Conservation (phyloP, 2,329 filamentous ascomycete species). For the Sporothrix protearum region DNA sequence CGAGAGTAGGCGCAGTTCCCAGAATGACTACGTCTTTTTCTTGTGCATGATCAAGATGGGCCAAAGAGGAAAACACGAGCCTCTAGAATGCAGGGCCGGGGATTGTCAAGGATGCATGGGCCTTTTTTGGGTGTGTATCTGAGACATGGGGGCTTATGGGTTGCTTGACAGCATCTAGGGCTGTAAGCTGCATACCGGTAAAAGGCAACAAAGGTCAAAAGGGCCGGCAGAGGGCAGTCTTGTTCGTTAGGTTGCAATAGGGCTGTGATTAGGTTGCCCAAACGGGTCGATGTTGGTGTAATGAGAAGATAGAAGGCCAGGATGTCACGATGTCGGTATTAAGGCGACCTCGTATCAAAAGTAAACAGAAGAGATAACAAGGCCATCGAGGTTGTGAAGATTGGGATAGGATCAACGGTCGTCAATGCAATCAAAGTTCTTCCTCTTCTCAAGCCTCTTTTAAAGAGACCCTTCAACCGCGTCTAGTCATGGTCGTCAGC, state of each 20-base stretch:
- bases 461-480: no score
- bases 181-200: not conserved
- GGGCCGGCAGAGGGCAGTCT: not conserved
- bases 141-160: not conserved
- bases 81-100: not conserved
- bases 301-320: not conserved
- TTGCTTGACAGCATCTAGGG: not conserved
- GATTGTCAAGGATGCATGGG: not conserved
- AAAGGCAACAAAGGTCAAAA: not conserved
- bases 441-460: not conserved
- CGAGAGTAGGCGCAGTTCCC: not conserved
- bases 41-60: slow-evolving; percentile 5
- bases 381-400: not conserved
- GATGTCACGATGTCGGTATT: not conserved
- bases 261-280: not conserved
- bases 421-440: not conserved
- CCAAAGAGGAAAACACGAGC: not conserved
- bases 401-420: not conserved
- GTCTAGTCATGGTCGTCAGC: not conserved
- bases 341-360: not conserved
- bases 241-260: not conserved
- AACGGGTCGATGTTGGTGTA: not conserved
- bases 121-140: not conserved
- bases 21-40: not conserved
- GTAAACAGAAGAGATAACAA: not conserved